Evolutionary conservation across 116 monocot species (phyloP).

Genomic region (Zostera marina): DNA sequence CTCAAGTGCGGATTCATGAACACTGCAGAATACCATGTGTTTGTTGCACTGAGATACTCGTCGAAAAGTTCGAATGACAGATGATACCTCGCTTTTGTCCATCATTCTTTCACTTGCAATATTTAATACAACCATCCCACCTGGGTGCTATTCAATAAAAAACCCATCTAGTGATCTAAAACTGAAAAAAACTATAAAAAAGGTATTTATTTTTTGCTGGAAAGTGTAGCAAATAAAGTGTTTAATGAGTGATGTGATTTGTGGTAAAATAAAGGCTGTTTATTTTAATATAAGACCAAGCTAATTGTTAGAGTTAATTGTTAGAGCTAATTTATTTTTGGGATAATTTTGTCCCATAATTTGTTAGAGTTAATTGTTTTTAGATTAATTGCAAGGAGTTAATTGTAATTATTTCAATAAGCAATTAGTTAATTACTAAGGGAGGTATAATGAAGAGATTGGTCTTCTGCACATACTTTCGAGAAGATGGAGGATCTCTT

Average conservation of each 20-base stretch:
- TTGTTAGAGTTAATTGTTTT: too few relatives aligned
- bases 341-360: too few relatives aligned
- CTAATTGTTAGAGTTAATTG: too few relatives aligned
- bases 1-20: constrained; percentile 50
- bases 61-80: constrained; percentile 30
- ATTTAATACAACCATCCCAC: constrained; percentile 39
- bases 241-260: not conserved
- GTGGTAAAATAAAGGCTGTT: too few relatives aligned
- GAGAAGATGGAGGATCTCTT: too few relatives aligned
- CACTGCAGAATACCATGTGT: constrained; percentile 44
- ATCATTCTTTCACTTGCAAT: constrained; percentile 35
- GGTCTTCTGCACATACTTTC: too few relatives aligned
- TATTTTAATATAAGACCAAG: too few relatives aligned
- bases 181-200: not conserved
- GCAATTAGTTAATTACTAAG: too few relatives aligned
- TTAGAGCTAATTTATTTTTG: too few relatives aligned
- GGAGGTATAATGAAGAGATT: too few relatives aligned
- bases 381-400: too few relatives aligned
- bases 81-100: constrained; percentile 28
- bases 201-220: not conserved
- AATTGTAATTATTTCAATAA: too few relatives aligned
- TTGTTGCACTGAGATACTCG: constrained; percentile 28
- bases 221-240: not conserved
- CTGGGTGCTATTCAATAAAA: constrained; percentile 23
- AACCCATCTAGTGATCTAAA: not conserved